Evolutionary conservation across 768 basidiomycete species (phyloP).

Genomic region (Dacryopinax spathularia): DNA sequence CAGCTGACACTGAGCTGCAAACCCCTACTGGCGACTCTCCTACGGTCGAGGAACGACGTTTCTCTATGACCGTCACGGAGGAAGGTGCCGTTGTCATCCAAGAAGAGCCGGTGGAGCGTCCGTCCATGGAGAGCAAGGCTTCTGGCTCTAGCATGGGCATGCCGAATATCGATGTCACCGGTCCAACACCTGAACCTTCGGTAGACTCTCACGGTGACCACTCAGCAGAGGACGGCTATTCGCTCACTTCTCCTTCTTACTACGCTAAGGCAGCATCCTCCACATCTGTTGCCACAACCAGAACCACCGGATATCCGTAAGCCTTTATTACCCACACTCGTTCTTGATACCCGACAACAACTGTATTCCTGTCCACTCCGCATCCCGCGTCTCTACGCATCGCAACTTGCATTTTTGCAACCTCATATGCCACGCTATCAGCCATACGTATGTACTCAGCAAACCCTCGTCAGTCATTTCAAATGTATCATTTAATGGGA

Average conservation of each 20-base stretch:
- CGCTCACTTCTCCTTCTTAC: not conserved
- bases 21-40: not conserved
- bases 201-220: not conserved
- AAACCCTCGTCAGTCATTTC: not conserved
- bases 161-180: not conserved
- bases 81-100: not conserved
- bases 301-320: not conserved
- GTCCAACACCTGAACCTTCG: not conserved
- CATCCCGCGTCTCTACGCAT: not conserved
- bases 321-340: not conserved
- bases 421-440: not conserved
- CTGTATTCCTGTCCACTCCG: slow-evolving; percentile 1
- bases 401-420: not conserved
- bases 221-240: not conserved
- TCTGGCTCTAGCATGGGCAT: not conserved
- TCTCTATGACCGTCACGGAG: not conserved
- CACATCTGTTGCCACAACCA: too few species aligned
- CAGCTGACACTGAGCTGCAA: not conserved
- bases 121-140: not conserved
- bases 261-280: not conserved
- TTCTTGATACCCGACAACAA: not conserved
- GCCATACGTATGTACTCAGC: too few species aligned
- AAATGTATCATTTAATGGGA: not conserved
- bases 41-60: not conserved
- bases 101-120: not conserved